phyloP scores from a whole-genome alignment of 2,329 filamentous ascomycete species.

The Trichothecium roseum region DNA sequence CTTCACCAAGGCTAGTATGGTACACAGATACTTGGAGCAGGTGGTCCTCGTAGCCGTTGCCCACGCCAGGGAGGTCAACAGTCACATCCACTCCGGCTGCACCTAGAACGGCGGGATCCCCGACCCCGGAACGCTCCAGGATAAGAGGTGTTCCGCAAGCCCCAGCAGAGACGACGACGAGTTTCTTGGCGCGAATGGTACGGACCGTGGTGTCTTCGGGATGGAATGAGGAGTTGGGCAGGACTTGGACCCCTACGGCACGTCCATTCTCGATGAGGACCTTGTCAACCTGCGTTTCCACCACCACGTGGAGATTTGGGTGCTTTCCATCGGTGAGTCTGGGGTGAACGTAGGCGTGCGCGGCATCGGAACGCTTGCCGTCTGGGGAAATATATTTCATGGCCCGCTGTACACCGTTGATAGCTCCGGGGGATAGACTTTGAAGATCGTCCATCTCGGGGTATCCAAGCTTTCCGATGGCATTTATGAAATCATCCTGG shows the following conservation, averaged over 20 bases:
- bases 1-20: slow-evolving; percentile 8
- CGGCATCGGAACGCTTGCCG: slow-evolving; percentile 40
- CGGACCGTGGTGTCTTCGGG: slow-evolving; percentile 10
- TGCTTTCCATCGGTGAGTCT: slow-evolving; percentile 32
- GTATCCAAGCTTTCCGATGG: slow-evolving; percentile 35
- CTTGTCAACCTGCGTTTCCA: slow-evolving; percentile 19
- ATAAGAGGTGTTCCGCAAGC: slow-evolving; percentile 42
- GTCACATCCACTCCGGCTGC: slow-evolving; percentile 24
- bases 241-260: slow-evolving; percentile 50
- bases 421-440: slow-evolving; percentile 32
- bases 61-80: slow-evolving; percentile 1
- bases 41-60: slow-evolving; percentile 20
- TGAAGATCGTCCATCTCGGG: slow-evolving; percentile 43
- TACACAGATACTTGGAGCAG: slow-evolving; percentile 40
- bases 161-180: slow-evolving; percentile 28
- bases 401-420: slow-evolving; percentile 19
- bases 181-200: slow-evolving; percentile 15
- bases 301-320: slow-evolving; percentile 41
- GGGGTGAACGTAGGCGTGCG: slow-evolving; percentile 40
- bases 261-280: slow-evolving; percentile 40
- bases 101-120: slow-evolving; percentile 25
- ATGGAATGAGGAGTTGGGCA: slow-evolving; percentile 24
- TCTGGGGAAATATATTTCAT: slow-evolving; percentile 26
- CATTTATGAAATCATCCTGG: slow-evolving; percentile 39
- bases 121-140: slow-evolving; percentile 53